Conservation (phyloP, 2,329 filamentous ascomycete genomes). For the Gnomoniopsis sp. region DNA sequence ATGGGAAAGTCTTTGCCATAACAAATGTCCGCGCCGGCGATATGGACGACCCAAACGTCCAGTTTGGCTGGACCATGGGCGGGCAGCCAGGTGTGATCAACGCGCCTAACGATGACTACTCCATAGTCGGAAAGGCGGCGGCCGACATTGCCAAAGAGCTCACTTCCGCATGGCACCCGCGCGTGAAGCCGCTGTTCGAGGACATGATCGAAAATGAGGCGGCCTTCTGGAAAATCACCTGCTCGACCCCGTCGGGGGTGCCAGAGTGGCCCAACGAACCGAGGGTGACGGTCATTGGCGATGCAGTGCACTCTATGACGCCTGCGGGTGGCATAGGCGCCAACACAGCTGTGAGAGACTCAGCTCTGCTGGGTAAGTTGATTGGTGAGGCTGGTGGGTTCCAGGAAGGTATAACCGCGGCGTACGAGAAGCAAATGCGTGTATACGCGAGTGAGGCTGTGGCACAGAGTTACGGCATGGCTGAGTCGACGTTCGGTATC, state of each 20-base stretch:
- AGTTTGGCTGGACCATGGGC: slow-evolving; percentile 64
- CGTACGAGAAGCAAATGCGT: slow-evolving; percentile 61
- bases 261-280: slow-evolving; percentile 58
- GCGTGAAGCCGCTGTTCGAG: slow-evolving; percentile 54
- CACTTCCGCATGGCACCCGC: slow-evolving; percentile 52
- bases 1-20: slow-evolving; percentile 51
- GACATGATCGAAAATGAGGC: slow-evolving; percentile 54
- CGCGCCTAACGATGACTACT: slow-evolving; percentile 57
- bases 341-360: slow-evolving; percentile 54
- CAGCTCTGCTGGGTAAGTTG: slow-evolving; percentile 50
- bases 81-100: slow-evolving; percentile 54
- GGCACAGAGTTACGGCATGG: slow-evolving; percentile 47
- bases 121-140: slow-evolving; percentile 53
- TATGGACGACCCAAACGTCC: slow-evolving; percentile 52
- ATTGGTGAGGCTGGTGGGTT: slow-evolving; percentile 51
- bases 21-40: slow-evolving; percentile 61
- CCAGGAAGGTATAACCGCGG: slow-evolving; percentile 48
- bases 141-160: slow-evolving; percentile 56
- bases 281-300: slow-evolving; percentile 56
- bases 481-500: slow-evolving; percentile 40
- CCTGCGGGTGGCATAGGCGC: slow-evolving; percentile 54
- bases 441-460: slow-evolving; percentile 57
- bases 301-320: slow-evolving; percentile 57
- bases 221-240: slow-evolving; percentile 66
- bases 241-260: slow-evolving; percentile 55